phyloP scores from a whole-genome alignment of 2,329 filamentous ascomycete species.

The Claviceps cyperi region DNA sequence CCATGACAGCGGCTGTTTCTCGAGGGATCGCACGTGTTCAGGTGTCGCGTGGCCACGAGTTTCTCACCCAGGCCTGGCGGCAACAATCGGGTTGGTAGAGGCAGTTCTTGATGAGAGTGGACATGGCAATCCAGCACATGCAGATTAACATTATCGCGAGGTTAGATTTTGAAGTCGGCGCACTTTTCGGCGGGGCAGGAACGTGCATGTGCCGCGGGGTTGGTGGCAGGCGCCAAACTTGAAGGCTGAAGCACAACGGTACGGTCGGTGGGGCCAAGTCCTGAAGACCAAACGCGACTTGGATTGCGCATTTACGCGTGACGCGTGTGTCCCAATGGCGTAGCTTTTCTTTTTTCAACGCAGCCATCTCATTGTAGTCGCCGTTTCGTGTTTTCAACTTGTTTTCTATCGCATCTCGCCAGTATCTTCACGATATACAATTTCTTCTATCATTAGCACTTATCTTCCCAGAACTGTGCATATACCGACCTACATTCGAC shows the following conservation, averaged over 20 bases:
- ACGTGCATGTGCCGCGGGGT: background rate
- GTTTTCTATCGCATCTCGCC: background rate
- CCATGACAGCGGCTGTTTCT: constrained; percentile 20
- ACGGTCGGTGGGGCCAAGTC: too few species aligned
- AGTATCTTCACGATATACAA: background rate
- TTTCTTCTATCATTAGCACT: background rate
- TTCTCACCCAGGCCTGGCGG: background rate
- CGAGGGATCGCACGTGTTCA: background rate
- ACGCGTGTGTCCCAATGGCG: background rate
- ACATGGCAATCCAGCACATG: background rate
- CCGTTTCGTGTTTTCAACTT: background rate
- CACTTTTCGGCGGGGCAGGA: background rate
- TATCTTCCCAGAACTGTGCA: background rate
- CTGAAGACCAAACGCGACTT: background rate
- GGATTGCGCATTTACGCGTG: constrained; percentile 1
- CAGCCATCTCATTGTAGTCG: background rate
- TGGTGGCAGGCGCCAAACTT: background rate
- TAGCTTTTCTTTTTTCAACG: background rate
- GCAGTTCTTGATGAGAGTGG: background rate
- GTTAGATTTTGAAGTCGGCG: background rate
- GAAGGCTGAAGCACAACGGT: too few species aligned
- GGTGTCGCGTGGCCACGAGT: background rate
- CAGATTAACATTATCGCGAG: background rate
- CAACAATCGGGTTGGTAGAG: background rate
- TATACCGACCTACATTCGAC: background rate